A percentile compares a stretch with the other conserved stretches of the same genome.
phyloP scores from a whole-genome alignment of 2,329 filamentous ascomycete species.

The Nothomitra cinnamomea region DNA sequence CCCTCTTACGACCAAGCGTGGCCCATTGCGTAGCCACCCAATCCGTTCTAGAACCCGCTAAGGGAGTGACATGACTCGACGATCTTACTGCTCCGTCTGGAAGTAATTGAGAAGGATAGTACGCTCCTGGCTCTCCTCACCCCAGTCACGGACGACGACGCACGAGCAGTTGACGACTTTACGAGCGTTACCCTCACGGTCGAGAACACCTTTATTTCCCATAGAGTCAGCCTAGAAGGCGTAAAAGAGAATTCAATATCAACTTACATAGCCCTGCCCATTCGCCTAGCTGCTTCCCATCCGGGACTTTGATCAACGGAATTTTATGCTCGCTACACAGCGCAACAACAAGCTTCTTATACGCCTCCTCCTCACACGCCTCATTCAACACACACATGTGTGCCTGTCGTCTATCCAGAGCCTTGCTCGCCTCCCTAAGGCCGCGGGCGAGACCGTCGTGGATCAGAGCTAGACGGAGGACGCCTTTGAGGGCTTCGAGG shows the following conservation, averaged over 20 bases:
- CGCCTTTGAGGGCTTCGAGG: slow-evolving; percentile 95
- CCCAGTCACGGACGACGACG: slow-evolving; percentile 99
- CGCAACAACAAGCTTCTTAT: slow-evolving; percentile 99
- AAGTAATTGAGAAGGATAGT: slow-evolving; percentile 99
- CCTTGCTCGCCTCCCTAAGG: slow-evolving; percentile 96
- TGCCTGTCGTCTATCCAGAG: slow-evolving; percentile 92
- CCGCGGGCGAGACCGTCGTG: slow-evolving; percentile 98
- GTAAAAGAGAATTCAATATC: slow-evolving; percentile 7
- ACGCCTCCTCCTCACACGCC: slow-evolving; percentile 98
- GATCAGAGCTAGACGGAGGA: slow-evolving; percentile 96
- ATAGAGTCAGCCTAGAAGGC: neutral
- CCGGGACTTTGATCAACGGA: slow-evolving; percentile 97
- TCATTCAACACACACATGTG: slow-evolving; percentile 99
- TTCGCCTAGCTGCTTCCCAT: slow-evolving; percentile 99
- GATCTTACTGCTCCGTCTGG: slow-evolving; percentile 54
- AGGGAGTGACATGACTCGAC: slow-evolving; percentile 2
- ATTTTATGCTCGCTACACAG: slow-evolving; percentile 99
- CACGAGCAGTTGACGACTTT: slow-evolving; percentile 99
- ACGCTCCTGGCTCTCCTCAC: slow-evolving; percentile 98
- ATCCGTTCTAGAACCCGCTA: too few relatives aligned
- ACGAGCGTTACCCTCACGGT: slow-evolving; percentile 97
- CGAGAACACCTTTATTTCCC: slow-evolving; percentile 59
- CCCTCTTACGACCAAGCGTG: too few relatives aligned
- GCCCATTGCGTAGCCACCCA: too few relatives aligned
- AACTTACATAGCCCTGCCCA: slow-evolving; percentile 98